Base-by-base conservation (phyloP, 1,284 basidiomycete genomes). In the Trametes hirsuta region DNA sequence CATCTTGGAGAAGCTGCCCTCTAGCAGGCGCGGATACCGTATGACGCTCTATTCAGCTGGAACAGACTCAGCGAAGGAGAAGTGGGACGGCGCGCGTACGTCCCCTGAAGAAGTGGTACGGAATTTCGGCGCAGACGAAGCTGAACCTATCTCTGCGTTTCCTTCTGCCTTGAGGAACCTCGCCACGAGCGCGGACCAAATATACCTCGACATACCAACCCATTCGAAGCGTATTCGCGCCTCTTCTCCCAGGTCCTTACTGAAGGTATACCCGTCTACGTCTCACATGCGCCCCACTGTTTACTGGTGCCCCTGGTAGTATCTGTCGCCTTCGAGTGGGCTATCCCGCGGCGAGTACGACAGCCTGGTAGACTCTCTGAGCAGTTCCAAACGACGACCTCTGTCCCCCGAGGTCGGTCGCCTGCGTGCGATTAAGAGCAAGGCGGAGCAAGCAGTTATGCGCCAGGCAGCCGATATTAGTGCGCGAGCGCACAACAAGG, bases 31-130 rank as follows among this genome's bases (percentile, higher is more conserved):
- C 65, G 95, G 95, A 0, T 98, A 97, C 77, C 84, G 81, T 62
- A 96, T 96, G 91, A 89, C 88, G 0, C 76, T 99, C 48, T 99
- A 98, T 72, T 91, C 88, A n/a, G 78, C 82, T 1, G 90, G 93
- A 10, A 90, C 87, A 60, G 88, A 97, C 70, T 72, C 84, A 1
- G 81, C 84, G 34, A 89, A 91, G 67, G 94, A 95, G 71, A 87
- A 92, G 64, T 99, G 97, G 97, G 93, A 97, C 54, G 97, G 97
- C 10, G 88, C 95, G 34, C 81, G 86, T 15, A 75, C 75, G 10
- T 66, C 69, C 3, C 67, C 66, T 34, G 61, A 82, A 11, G 87
- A 90, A 46, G 85, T 86, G 0, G 76, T 83, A 47, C 67, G 73
- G 9, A 77, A 90, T 59, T 96, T 96, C 69, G 81, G 83, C 15